Percentiles rank a stretch among this genome's conserved stretches.
phyloP scores from a whole-genome alignment of 1,139 yeast species.

The Hansenula sp. region DNA sequence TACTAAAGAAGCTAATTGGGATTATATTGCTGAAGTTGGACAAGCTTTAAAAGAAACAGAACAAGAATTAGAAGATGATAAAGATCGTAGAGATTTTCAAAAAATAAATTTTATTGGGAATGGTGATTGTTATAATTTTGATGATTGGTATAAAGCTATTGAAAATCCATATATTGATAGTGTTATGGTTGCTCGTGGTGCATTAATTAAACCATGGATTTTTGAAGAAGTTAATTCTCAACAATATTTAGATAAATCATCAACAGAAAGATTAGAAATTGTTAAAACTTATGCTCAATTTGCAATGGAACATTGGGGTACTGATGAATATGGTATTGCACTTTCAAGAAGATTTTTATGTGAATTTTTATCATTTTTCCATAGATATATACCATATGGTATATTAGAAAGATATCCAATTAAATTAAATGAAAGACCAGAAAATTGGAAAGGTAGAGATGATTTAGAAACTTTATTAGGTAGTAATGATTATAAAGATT shows the following conservation, averaged over 20 bases:
- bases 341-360: conserved; percentile 87
- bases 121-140: conserved; percentile 85
- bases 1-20: conserved; percentile 91
- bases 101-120: conserved; percentile 75
- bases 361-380: conserved; percentile 91
- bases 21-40: conserved; percentile 75
- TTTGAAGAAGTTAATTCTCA: conserved; percentile 90
- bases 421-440: conserved; percentile 88
- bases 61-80: conserved; percentile 42
- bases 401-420: conserved; percentile 87
- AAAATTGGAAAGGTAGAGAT: conserved; percentile 89
- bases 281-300: conserved; percentile 63
- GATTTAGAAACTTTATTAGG: conserved; percentile 90
- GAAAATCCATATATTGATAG: conserved; percentile 75
- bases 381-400: conserved; percentile 92
- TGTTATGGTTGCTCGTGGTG: conserved; percentile 98
- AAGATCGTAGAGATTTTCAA: conserved; percentile 40
- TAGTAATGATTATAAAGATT: conserved; percentile 79
- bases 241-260: conserved; percentile 85
- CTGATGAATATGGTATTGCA: conserved; percentile 91
- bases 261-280: conserved; percentile 82
- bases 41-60: conserved; percentile 54
- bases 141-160: conserved; percentile 85
- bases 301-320: conserved; percentile 97
- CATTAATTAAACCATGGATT: conserved; percentile 97